phyloP scores from a whole-genome alignment of 208 protist species.

The Leishmania turanica region DNA sequence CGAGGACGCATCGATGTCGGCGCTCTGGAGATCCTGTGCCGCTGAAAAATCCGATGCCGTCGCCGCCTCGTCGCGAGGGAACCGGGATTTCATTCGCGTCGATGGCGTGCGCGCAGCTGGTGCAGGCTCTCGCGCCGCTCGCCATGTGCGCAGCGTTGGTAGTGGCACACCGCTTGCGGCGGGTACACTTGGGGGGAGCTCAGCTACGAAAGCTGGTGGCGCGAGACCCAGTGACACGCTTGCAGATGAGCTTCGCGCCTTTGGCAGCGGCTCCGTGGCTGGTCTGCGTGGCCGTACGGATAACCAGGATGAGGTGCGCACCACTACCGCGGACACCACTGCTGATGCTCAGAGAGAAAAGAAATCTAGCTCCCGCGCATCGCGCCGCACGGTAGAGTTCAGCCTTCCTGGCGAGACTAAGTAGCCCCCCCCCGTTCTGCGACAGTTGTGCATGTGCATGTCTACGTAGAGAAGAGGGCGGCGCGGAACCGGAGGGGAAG shows the following conservation, averaged over 20 bases:
- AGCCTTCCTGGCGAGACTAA: slow-evolving; percentile 8
- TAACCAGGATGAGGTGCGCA: background rate
- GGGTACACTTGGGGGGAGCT: background rate
- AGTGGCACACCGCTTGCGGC: background rate
- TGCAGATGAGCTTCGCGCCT: slow-evolving; percentile 11
- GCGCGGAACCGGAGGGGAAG: background rate
- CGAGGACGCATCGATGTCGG: background rate
- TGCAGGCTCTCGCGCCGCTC: background rate
- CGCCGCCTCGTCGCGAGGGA: background rate
- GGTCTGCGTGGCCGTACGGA: background rate
- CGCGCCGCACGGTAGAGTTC: slow-evolving; percentile 23
- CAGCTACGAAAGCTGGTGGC: background rate
- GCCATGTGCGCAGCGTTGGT: background rate
- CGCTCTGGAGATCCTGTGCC: background rate
- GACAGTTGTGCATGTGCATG: background rate
- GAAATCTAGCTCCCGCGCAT: slow-evolving; percentile 8
- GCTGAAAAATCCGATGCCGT: background rate
- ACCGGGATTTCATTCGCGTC: background rate
- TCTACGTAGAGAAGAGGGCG: background rate
- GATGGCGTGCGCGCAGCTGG: background rate
- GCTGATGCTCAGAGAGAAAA: background rate
- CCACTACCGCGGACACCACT: background rate
- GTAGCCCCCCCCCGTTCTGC: background rate
- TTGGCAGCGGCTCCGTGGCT: background rate
- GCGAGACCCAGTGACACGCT: background rate